Base-by-base conservation (phyloP, 225 moss, liverwort and hornwort species). In the Pleurozium schreberi region DNA sequence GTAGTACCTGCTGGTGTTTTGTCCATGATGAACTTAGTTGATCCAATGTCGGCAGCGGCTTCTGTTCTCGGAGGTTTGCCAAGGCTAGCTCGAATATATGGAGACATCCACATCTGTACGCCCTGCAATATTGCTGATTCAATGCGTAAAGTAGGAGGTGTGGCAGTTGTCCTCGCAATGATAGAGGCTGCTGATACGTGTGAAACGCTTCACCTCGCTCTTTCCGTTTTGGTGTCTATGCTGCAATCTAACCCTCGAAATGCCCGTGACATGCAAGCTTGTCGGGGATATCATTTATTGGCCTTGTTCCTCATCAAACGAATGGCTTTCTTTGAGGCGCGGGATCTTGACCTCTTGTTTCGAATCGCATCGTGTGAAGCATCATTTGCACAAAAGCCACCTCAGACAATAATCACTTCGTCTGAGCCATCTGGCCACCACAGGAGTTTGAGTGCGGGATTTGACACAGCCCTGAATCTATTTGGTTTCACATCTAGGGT, bases 311-410 rank as follows among this genome's bases (percentile, higher is more conserved):
- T 97, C 63, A 96, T 95, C 88, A 94, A 95, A 83, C 90, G 97
- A 85, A 97, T 97, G 96, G 64, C 89, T 60, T 90, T 94, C 58
- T 96, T 97, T 69, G 90, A 90, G 85, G 89, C 90, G 75, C 95
- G 96, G 52, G 97, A 97, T 91, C 95, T 97, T 82, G 93, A 95
- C 59, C 91, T 97, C 74, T 89, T 97, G 73, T 95, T 96, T 75
- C 95, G 94, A 90, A 95, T 97, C 89, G 96, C 97, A 85, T 95
- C 95, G 45, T 97, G 96, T 91, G 95, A 96, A 92, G 95, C 96
- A 61, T 95, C 95, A 42, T 93, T 93, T 89, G 87, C 93, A 58
- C 94, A 93, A 47, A 93, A 93, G 88, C 90, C 88, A 81, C 84
- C 88, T 59, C 93, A 82, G 76, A 91, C 89, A 61, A 86, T 86